Evolutionary conservation across 495 filamentous ascomycete species (phyloP), one percentile per base, ranked within the genome.

Genomic region (Haplographium delicatum): DNA sequence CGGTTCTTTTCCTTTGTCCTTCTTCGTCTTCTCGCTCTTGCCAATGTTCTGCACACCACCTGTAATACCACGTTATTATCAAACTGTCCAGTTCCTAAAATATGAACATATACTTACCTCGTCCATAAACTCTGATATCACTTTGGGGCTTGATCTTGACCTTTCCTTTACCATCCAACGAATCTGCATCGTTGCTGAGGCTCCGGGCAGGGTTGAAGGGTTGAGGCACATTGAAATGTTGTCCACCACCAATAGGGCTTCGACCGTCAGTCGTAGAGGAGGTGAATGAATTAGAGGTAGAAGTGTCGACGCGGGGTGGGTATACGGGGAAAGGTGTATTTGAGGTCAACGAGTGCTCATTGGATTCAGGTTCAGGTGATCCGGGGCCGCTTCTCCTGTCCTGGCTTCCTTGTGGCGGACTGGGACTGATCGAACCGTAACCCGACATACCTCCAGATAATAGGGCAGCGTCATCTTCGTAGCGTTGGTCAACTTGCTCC

Each of bases 11-110:
- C 76, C 79, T 28, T 72, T 71, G 10, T 66, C 60, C 25, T 63
- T 62, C 41, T 65, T 67, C 37, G 68, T 39, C 15, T 54, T 50
- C 10, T 53, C 37, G 15, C 48, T 51, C 31, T 54, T 71, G 47
- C 71, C 65, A 30, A 71, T 63, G 56, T 81, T 81, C 62, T 81
- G 76, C 0, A 78, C 70, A 7, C 78, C 78, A 11, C 72, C 79
- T 81, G 16, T 15, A 57, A 72, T 54, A 77, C 67, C 56, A 65
- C n/a, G 6, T 22, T 10, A 10, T 13, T 28, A 9, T 27, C 9
- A 9, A 4, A 3, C 20, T 26, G 7, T 13, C 5, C n/a, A n/a
- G 44, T 43, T 40, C 8, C 37, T 20, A 30, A 28, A 43, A 18
- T 47, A 25, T 18, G 52, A 39, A 51, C 45, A 25, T 37, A 44